Evolutionary conservation across 2,329 filamentous ascomycete species (phyloP), one percentile per base, ranked within the genome.

Genomic region (Scleromitrula shiraiana): DNA sequence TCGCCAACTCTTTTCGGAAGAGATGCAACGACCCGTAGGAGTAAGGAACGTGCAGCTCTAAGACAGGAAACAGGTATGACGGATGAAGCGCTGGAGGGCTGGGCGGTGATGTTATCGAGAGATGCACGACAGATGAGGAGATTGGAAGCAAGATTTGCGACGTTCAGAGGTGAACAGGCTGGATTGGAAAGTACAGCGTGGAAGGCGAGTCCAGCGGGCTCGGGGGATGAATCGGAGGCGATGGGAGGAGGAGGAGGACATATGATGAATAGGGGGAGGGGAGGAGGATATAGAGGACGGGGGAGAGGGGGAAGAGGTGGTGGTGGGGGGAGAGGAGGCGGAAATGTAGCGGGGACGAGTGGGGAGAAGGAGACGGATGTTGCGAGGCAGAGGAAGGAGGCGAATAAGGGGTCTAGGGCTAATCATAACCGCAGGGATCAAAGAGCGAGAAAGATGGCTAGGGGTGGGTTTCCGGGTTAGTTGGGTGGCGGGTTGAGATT

Each of bases 61-160:
- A 85, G 82, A 56, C 75, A 76, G 19, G 82, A 89, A 51, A 95
- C 88, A 1, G 83, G 83, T 4, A 88, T 96, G 88, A 89, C 88
- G 0, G 90, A 97, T 58, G 91, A 97, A 66, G 82, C 85, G 2
- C 84, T 98, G 27, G 93, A 97, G 66, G 93, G 93, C 5, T 98
- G 91, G 90, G 88, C 78, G 0, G 70, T 95, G 41, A 95, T 97
- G 87, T 68, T 96, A 7, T 70, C 72, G 10, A 77, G 90, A 26
- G 84, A 91, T 58, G 76, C 85, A 1, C 77, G 78, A 58, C 76
- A 83, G 51, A 70, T 83, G 63, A 77, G 78, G 49, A 74, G 77
- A 48, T 68, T 97, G 36, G 87, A 95, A 65, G 75, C 75, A 42
- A 83, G 80, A 60, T 85, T 83, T 58, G 74, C 75, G 9, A 71